Evolutionary conservation across 352 stramenopile genomes (phyloP).

Genomic region (Hyaloperonospora brassicae): DNA sequence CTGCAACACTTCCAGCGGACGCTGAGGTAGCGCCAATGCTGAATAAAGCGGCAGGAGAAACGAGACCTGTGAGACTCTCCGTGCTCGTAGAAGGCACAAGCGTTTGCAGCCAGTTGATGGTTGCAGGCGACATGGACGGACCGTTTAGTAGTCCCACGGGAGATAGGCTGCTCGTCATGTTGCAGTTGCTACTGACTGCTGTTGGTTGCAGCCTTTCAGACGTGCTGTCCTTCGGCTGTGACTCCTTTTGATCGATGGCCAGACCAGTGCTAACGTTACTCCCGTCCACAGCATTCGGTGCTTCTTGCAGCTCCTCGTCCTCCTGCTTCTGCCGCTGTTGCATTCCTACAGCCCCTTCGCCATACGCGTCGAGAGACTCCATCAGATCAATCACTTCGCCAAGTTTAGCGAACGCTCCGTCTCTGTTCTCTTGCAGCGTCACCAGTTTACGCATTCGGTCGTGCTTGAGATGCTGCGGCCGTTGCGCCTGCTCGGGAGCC

Average conservation of each 20-base stretch:
- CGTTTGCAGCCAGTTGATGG: constrained; percentile 70
- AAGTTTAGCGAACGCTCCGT: constrained; percentile 48
- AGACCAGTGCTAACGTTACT: constrained; percentile 2
- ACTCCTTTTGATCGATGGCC: neutral
- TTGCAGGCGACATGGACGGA: constrained; percentile 68
- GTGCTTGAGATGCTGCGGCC: constrained; percentile 5
- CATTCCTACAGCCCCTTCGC: constrained; percentile 18
- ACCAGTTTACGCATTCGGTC: constrained; percentile 26
- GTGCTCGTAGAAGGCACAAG: constrained; percentile 56
- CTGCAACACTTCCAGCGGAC: constrained; percentile 9
- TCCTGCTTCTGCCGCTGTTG: constrained; percentile 10
- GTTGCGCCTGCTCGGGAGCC: constrained; percentile 17
- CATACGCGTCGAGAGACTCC: constrained; percentile 65
- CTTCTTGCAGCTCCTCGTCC: constrained; percentile 1
- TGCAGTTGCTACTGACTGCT: constrained; percentile 34
- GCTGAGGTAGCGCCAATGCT: constrained; percentile 16
- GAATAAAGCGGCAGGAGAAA: constrained; percentile 48
- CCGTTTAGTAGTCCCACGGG: constrained; percentile 42
- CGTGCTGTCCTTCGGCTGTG: neutral
- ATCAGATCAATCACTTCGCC: constrained; percentile 56
- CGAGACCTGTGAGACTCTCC: constrained; percentile 51
- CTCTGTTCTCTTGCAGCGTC: constrained; percentile 34
- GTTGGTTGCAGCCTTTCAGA: constrained; percentile 37
- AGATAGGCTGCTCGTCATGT: constrained; percentile 42
- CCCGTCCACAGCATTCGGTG: constrained; percentile 2